phyloP scores from a whole-genome alignment of 208 protist species.

The Phytomonas sp. region DNA sequence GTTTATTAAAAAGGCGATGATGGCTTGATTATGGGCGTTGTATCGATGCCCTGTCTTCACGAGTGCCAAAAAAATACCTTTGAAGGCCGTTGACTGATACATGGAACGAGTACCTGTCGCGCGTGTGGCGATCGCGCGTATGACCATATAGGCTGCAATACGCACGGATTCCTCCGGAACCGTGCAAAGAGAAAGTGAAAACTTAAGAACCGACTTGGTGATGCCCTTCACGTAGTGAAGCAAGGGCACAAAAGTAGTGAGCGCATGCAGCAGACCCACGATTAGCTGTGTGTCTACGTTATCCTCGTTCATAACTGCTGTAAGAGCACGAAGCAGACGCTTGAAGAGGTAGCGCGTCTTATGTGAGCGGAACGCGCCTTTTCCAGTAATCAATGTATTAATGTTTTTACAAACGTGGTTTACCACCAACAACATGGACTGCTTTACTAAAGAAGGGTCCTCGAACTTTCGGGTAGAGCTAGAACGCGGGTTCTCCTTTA shows the following conservation, averaged over 20 bases:
- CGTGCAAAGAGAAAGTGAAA: slow-evolving; percentile 58
- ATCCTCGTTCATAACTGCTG: slow-evolving; percentile 51
- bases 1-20: slow-evolving; percentile 91
- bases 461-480: slow-evolving; percentile 79
- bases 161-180: slow-evolving; percentile 71
- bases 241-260: slow-evolving; percentile 78
- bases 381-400: slow-evolving; percentile 68
- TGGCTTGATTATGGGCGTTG: slow-evolving; percentile 62
- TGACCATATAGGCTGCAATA: slow-evolving; percentile 80
- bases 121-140: slow-evolving; percentile 80
- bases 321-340: slow-evolving; percentile 60
- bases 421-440: slow-evolving; percentile 60
- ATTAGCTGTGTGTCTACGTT: slow-evolving; percentile 53
- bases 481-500: slow-evolving; percentile 61
- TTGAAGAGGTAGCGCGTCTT: slow-evolving; percentile 71
- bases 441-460: slow-evolving; percentile 82
- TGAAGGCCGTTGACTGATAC: slow-evolving; percentile 88
- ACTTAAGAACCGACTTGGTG: slow-evolving; percentile 69
- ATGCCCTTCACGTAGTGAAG: slow-evolving; percentile 85
- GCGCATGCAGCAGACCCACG: slow-evolving; percentile 52
- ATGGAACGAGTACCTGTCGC: slow-evolving; percentile 82
- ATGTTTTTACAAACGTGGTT: slow-evolving; percentile 54
- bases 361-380: slow-evolving; percentile 71
- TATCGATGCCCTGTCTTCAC: slow-evolving; percentile 81
- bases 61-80: slow-evolving; percentile 90